Evolutionary conservation across 1,284 basidiomycete genomes (phyloP), one percentile per base, ranked within the genome.

Genomic region (Apiotrichum veenhuisii): DNA sequence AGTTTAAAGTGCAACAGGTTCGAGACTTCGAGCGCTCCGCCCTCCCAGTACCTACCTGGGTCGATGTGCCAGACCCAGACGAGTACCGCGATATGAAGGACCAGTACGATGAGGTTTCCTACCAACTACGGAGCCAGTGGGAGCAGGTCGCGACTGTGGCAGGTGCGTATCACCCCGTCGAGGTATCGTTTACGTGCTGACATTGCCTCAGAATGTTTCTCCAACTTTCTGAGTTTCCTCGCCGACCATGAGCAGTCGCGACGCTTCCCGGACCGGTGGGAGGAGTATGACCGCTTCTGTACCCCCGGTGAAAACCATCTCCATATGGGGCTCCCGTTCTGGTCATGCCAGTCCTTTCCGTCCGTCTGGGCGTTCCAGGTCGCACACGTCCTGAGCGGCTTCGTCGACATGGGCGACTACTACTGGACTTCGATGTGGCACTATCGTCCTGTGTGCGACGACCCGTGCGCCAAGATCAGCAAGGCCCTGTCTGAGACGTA

Each of bases 311-410:
- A n/a, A 17, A 17, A 46, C 8, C 11, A 11, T 5, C 25, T n/a
- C 10, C 10, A 15, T 12, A 11, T 23, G 23, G 22, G 25, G 8
- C 7, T 15, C 37, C 23, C 42, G 4, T 14, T 18, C 20, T n/a
- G 2, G 22, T 36, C 5, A 14, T 25, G 30, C 25, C 14, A 10
- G 23, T 14, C 5, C 25, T 25, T 48, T 7, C n/a, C 46, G 12
- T 36, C 30, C 22, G 34, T 48, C 11, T 48, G 46, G 46, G 46
- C 46, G n/a, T 48, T 48, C 46, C 46, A 48, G 46, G 20, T 48
- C 33, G 26, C 46, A 5, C 46, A 48, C 34, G 34, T 48, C 12
- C 46, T 48, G 33, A 48, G 34, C 23, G 34, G 34, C 33, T 48
- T 33, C 33, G 30, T 36, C 46, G 20, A 48, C 20, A 12, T 37